A percentile compares a stretch with the other conserved stretches of the same genome.
These are phyloP conservation scores for Gossypium lobatum DNA, from an alignment of 441 rosid species.

Conservation along the genomic window DNA sequence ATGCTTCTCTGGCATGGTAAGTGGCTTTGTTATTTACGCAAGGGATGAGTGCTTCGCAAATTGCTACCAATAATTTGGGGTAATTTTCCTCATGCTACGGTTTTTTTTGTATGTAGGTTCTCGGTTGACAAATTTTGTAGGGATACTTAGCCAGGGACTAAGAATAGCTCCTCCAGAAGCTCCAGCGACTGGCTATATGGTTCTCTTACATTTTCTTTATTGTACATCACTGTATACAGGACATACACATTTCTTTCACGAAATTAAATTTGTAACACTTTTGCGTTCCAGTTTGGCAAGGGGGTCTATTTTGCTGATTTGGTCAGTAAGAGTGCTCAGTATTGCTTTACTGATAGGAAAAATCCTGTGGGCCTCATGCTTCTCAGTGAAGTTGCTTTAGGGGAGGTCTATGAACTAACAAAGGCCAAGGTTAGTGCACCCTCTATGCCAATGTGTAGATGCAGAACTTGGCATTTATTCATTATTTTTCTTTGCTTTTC, in stretches of 20 bases:
- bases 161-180: constrained; percentile 99
- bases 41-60: background rate
- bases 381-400: constrained; percentile 89
- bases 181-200: constrained; percentile 99
- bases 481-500: constrained; percentile 1
- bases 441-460: background rate
- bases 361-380: constrained; percentile 92
- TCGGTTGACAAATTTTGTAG: constrained; percentile 88
- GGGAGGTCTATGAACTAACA: constrained; percentile 74
- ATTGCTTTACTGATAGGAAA: constrained; percentile 74
- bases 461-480: constrained; percentile 10
- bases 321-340: constrained; percentile 98
- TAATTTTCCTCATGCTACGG: background rate
- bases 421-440: constrained; percentile 60
- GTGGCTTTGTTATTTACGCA: constrained; percentile 12
- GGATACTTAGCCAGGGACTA: constrained; percentile 95
- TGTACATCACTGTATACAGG: background rate
- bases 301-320: constrained; percentile 96
- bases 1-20: constrained; percentile 97
- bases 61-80: background rate
- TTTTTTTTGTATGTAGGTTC: constrained; percentile 57
- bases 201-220: constrained; percentile 19
- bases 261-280: constrained; percentile 18
- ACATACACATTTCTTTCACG: background rate
- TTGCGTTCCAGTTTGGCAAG: constrained; percentile 74